Evolutionary conservation across 1,139 yeast genomes (phyloP).

Genomic region (Entelexis paramagnoliae): DNA sequence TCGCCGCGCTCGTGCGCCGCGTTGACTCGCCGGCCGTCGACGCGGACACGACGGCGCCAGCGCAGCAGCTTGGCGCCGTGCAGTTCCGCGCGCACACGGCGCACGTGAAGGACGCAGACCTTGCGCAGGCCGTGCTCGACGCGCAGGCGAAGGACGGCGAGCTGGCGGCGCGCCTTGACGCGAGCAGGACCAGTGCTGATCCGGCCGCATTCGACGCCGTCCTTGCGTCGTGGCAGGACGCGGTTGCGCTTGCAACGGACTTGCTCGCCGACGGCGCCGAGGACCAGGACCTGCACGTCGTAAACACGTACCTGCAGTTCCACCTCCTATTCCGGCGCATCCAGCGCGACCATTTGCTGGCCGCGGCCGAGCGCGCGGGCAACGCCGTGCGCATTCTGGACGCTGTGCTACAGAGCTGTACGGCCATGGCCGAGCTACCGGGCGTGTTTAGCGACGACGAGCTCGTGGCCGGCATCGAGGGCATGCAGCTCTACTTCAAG

Average conservation of each 20-base stretch:
- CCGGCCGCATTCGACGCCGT: constrained; percentile 38
- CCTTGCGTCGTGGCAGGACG: constrained; percentile 48
- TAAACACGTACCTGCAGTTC: constrained; percentile 65
- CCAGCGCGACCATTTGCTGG: constrained; percentile 54
- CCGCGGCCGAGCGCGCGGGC: constrained; percentile 26
- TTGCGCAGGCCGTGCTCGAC: constrained; percentile 46
- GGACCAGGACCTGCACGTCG: constrained; percentile 59
- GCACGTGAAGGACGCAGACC: constrained; percentile 54
- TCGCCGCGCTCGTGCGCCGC: constrained; percentile 5
- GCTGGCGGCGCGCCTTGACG: constrained; percentile 21
- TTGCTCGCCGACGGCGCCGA: constrained; percentile 25
- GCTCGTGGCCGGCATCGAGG: constrained; percentile 38
- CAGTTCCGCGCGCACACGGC: constrained; percentile 74
- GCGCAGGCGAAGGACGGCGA: constrained; percentile 28
- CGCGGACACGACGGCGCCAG: background rate
- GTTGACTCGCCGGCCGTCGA: constrained; percentile 10
- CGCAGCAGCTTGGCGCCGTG: constrained; percentile 28
- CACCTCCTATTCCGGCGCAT: constrained; percentile 55
- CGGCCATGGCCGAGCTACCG: constrained; percentile 63
- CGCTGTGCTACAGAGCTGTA: constrained; percentile 41
- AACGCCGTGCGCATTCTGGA: constrained; percentile 44
- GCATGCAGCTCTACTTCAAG: constrained; percentile 41
- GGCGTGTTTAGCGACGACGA: constrained; percentile 85
- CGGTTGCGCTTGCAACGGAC: constrained; percentile 33
- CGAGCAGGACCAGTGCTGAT: constrained; percentile 27